Evolutionary conservation across 2,329 filamentous ascomycete genomes (phyloP), one percentile per base, ranked within the genome.

Genomic region (Penicillium palitans): DNA sequence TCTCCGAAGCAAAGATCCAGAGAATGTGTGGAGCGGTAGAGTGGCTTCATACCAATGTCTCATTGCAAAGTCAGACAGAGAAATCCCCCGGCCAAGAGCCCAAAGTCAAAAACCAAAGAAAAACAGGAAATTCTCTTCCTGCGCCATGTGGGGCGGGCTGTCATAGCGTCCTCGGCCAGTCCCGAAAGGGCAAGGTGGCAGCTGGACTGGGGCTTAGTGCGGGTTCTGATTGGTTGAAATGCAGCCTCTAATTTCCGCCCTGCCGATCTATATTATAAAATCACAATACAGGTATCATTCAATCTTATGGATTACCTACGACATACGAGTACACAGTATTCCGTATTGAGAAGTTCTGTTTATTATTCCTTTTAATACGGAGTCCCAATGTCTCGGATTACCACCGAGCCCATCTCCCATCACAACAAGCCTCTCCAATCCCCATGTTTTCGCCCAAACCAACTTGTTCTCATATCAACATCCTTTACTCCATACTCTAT

Each of bases 171-270:
- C 17, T 19, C 37, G n/a, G 24, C 55, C 55, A 62, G 50, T 44
- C 64, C 48, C 1, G 3, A 64, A 53, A 0, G 3, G 48, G 65
- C 1, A 44, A 62, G 53, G 60, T 58, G 58, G 51, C 53, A 63
- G 53, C 50, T 55, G 0, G 1, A 24, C 41, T 58, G 46, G 55
- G 15, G 21, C 15, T 13, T 1, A 0, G 2, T 0, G 1, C 2
- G 2, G 0, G 0, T 0, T 39, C 1, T 62, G 41, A 63, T 66
- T 67, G 60, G 63, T 2, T 15, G 0, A 15, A 1, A 2, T 1
- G 2, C n/a, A 6, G 19, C 17, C 49, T 58, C 51, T 62, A 63
- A 66, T 68, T 65, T 66, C 66, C 61, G 59, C 54, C 57, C 42
- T 65, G 66, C 53, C 57, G 66, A 66, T 68, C 66, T 21, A 40